Base-by-base conservation (phyloP, 129 eudicot genomes). In the Logfia minima region DNA sequence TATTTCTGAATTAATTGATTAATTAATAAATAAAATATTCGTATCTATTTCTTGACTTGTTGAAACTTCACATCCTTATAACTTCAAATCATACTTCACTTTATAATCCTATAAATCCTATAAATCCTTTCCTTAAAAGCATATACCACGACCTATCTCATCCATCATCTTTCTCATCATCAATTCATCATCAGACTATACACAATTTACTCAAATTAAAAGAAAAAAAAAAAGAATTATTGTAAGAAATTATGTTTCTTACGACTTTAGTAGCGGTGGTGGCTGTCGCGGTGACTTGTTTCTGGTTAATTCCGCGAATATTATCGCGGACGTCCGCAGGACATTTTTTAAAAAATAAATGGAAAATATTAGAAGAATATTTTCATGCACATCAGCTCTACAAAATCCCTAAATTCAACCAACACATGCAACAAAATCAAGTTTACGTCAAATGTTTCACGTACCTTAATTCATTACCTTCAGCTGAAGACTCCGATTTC, bases 361-460 rank as follows among this genome's bases (percentile, higher is more conserved):
- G 86, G 88, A 72, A 83, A 35, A 39, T 64, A 1, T 19, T 93
- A 3, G 82, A 82, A 23, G 97, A 93, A 21, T 69, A 66, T 24
- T 91, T 81, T 70, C 96, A 91, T 59, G 90, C 82, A 0, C 87
- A 87, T 23, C 98, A 94, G 77, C 59, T 81, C 18, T 90, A 91
- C 90, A 91, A 84, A 70, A 86, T 94, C 77, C 98, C 98, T 9
- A 84, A 79, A 83, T 94, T 94, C 90, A 91, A 94, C 75, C 84
- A 84, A 4, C 81, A 88, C 81, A 87, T 84, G 92, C 98, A 89
- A 74, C 93, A 91, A 37, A 94, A 94, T 80, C 97, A 86, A 66
- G 91, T 94, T 29, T 86, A 89, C 66, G 81, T 85, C 29, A 90
- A 86, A 70, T 85, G 86, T 17, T 28, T 83, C 16, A 68, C 74